Evolutionary conservation across 768 basidiomycete species (phyloP).

Genomic region (Tulasnella sp.): DNA sequence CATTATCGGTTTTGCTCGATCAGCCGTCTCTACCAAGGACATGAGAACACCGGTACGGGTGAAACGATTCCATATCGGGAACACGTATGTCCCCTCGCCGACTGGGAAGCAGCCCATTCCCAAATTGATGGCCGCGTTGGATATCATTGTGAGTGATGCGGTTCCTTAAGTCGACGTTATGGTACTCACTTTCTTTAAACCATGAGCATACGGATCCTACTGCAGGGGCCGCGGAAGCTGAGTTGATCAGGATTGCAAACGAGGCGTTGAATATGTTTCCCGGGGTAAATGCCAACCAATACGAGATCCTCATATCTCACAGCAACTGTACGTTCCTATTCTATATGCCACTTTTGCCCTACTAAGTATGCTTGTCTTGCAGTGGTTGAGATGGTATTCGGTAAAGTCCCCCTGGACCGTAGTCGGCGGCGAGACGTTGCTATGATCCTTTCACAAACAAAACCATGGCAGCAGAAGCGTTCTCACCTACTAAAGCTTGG

Average conservation of each 20-base stretch:
- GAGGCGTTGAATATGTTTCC: conserved; percentile 58
- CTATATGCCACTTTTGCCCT: background rate
- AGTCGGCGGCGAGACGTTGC: conserved; percentile 43
- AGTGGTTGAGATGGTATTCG: conserved; percentile 59
- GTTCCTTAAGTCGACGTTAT: background rate
- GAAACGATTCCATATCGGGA: conserved; percentile 70
- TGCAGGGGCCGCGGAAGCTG: conserved; percentile 49
- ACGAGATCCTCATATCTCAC: conserved; percentile 71
- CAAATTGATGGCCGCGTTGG: conserved; percentile 1
- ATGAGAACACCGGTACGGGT: conserved; percentile 38
- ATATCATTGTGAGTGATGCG: conserved; percentile 8
- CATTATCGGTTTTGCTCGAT: conserved; percentile 64
- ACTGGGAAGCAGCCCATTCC: conserved; percentile 15
- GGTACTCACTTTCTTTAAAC: conserved; percentile 8
- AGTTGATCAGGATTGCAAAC: conserved; percentile 55
- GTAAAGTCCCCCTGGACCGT: conserved; percentile 38
- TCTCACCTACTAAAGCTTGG: conserved; percentile 57
- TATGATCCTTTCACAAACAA: conserved; percentile 58
- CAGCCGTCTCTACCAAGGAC: conserved; percentile 54
- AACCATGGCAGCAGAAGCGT: conserved; percentile 56
- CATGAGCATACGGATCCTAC: conserved; percentile 11
- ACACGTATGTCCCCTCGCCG: conserved; percentile 45
- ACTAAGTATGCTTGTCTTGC: conserved; percentile 2
- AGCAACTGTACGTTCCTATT: conserved; percentile 43
- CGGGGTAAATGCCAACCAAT: conserved; percentile 46